Evolutionary conservation across 139 green algal species (phyloP), one percentile per base, ranked within the genome.

Genomic region (Chlamydomonas urium): DNA sequence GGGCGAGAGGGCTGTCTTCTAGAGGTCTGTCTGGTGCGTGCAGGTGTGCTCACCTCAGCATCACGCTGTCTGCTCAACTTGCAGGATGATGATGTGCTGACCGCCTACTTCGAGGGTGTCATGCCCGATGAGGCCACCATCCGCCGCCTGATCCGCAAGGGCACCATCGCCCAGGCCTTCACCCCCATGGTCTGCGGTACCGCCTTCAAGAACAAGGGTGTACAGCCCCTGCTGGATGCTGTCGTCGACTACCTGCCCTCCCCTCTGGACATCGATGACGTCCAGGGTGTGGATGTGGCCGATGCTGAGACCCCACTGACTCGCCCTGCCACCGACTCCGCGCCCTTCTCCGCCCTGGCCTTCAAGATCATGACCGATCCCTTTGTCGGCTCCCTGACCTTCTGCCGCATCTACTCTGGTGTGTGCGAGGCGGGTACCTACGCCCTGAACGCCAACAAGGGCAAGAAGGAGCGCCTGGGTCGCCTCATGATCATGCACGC

Each of bases 171-270:
- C 28, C 75, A 79, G 38, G 70, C 70, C 3, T 98, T 99, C 80
- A 90, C 97, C 70, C 95, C 95, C 38, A 87, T 99, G 72, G 66
- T 91, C 35, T 99, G 94, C 78, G 95, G 95, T 48, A 91, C 91
- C 1, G 96, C 96, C 34, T 99, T 99, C 91, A 99, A 99, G 90
- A 99, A 99, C 92, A 99, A 99, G 90, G 96, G 96, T 38, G 96
- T 99, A 76, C 95, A 99, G 88, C 89, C 95, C 0, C 87, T 99
- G 86, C 86, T 99, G 74, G 96, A 99, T 76, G 92, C 92, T 50
- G 94, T 99, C 28, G 78, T 97, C 24, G 79, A 21, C 6, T 99
- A 96, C 86, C 90, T 99, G 73, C 95, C 95, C 69, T 90, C 90
- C 2, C 95, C 95, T n/a, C 78, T 91, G 35, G 94, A 99, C 37